These are phyloP conservation scores for Oryza australiensis DNA, from an alignment of 176 grass and related monocot genomes.

Conservation along the genomic window DNA sequence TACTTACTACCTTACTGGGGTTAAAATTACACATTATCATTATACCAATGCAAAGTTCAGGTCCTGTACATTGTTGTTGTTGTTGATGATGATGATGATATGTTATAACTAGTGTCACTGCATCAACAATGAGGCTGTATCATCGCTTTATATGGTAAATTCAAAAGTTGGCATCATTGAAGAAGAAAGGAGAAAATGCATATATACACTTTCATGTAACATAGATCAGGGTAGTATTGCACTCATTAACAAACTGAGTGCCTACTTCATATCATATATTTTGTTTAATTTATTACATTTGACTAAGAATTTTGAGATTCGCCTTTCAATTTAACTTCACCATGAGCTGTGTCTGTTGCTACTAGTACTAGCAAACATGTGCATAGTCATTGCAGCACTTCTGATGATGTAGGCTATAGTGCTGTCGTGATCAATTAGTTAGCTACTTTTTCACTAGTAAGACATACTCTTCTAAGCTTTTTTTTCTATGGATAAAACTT, in stretches of 20 bases:
- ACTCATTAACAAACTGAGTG: background rate
- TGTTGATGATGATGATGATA: background rate
- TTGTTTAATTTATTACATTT: background rate
- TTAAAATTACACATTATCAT: background rate
- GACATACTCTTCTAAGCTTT: background rate
- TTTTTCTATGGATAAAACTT: background rate
- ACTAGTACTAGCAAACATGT: background rate
- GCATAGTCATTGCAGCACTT: background rate
- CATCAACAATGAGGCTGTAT: background rate
- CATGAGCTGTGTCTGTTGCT: background rate
- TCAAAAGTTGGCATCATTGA: background rate
- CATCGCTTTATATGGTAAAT: background rate
- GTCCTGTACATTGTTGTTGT: background rate
- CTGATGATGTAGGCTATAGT: background rate
- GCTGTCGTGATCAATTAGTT: background rate
- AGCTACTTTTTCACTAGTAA: conserved; percentile 1
- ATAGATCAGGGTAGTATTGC: background rate
- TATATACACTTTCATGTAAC: background rate
- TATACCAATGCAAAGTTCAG: background rate
- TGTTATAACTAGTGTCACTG: background rate
- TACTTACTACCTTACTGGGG: background rate
- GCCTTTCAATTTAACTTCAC: background rate
- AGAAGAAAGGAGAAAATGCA: background rate
- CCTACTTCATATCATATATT: background rate
- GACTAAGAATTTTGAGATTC: too few species aligned